These are phyloP conservation scores for Seiridium cupressi DNA, from an alignment of 2,329 filamentous ascomycete species.

Conservation along the genomic window DNA sequence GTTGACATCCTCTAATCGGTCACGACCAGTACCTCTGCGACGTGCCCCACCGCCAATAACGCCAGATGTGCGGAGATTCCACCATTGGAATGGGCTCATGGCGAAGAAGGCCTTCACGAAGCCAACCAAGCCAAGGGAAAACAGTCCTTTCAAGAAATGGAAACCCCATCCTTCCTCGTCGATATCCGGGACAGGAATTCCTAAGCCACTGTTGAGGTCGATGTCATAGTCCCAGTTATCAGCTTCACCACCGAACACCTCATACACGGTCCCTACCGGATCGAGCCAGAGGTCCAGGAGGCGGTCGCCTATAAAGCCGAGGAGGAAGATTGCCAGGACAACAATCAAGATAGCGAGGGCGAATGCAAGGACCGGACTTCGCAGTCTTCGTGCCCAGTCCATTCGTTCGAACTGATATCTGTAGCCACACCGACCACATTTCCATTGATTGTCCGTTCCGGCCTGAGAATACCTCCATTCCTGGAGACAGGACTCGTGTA, in stretches of 20 bases:
- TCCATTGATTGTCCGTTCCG: conserved; percentile 66
- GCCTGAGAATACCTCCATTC: conserved; percentile 74
- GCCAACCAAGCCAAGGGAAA: conserved; percentile 84
- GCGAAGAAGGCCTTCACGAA: conserved; percentile 78
- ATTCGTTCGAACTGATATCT: conserved; percentile 77
- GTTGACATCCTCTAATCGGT: conserved; percentile 75
- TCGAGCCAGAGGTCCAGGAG: conserved; percentile 88
- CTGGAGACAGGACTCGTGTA: conserved; percentile 87
- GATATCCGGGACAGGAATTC: conserved; percentile 34
- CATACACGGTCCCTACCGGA: conserved; percentile 62
- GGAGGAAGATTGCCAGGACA: conserved; percentile 68
- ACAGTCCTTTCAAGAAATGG: conserved; percentile 86
- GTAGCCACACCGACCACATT: conserved; percentile 83
- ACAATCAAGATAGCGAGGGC: conserved; percentile 71
- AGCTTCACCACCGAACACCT: conserved; percentile 30
- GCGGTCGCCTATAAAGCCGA: conserved; percentile 91
- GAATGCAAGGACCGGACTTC: conserved; percentile 65
- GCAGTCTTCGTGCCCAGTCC: conserved; percentile 69
- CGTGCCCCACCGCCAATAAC: conserved; percentile 50
- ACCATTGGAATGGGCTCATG: conserved; percentile 74
- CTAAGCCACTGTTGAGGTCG: conserved; percentile 2
- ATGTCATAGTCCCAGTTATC: conserved; percentile 36
- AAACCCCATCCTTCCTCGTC: conserved; percentile 66
- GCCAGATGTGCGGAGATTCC: conserved; percentile 66
- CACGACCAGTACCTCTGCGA: conserved; percentile 66